A percentile compares a stretch with the other conserved stretches of the same genome.
These are phyloP conservation scores for Suillus luteus DNA, from an alignment of 768 basidiomycete genomes.

Conservation along the genomic window DNA sequence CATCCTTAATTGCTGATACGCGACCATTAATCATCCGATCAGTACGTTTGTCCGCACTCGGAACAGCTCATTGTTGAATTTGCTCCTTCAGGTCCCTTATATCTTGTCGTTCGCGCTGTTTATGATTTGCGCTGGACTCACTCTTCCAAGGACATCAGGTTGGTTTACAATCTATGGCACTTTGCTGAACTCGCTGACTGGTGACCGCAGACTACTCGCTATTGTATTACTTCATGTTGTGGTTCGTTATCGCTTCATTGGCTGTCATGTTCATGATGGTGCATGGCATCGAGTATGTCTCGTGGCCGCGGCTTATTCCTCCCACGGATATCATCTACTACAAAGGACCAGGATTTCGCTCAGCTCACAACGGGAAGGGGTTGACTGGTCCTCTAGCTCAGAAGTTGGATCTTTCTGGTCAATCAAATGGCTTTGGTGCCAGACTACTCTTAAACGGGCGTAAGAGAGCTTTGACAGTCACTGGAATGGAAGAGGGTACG, in stretches of 20 bases:
- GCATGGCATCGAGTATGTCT: slow-evolving; percentile 94
- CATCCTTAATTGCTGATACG: slow-evolving; percentile 74
- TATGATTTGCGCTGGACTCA: slow-evolving; percentile 85
- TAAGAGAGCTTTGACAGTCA: slow-evolving; percentile 35
- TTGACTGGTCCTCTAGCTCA: slow-evolving; percentile 42
- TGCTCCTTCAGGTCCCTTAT: slow-evolving; percentile 71
- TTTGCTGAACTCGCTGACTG: slow-evolving; percentile 9
- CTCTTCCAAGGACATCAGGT: slow-evolving; percentile 88
- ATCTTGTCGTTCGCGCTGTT: slow-evolving; percentile 78
- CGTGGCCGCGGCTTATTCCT: slow-evolving; percentile 88
- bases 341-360: slow-evolving; percentile 84
- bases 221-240: slow-evolving; percentile 80
- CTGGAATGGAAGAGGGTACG: slow-evolving; percentile 64
- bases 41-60: slow-evolving; percentile 46
- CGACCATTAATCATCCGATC: slow-evolving; percentile 84
- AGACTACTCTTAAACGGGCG: slow-evolving; percentile 37
- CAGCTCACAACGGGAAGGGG: slow-evolving; percentile 76
- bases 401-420: slow-evolving; percentile 37
- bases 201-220: slow-evolving; percentile 72
- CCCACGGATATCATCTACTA: slow-evolving; percentile 82
- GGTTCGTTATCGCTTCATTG: slow-evolving; percentile 64
- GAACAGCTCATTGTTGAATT: slow-evolving; percentile 10
- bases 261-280: slow-evolving; percentile 72
- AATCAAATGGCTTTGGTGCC: slow-evolving; percentile 38
- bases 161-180: slow-evolving; percentile 34